Base-by-base conservation (phyloP, 148 eudicot genomes). In the Vaccinium myrtillus region DNA sequence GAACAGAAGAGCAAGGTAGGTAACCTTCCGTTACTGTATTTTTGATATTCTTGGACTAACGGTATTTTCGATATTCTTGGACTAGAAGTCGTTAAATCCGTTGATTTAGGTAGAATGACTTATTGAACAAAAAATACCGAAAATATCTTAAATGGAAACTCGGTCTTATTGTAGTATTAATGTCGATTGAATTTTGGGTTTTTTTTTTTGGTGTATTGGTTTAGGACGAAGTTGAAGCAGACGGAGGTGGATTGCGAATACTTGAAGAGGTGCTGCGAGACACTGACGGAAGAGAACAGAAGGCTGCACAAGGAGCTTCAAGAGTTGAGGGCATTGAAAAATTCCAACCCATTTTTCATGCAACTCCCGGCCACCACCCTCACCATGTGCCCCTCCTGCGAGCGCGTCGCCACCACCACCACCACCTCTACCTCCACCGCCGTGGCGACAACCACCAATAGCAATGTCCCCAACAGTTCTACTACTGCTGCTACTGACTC, bases 161-260 rank as follows among this genome's bases (percentile, higher is more conserved):
- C 46, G 46, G 46, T 5, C 46, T 43, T 43, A 43, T 43, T 43
- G 6, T 43, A 0, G 46, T 43, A 43, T 43, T 43, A 43, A 43
- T 43, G 46, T 43, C 7, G 46, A 43, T 43, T 43, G 36, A 43
- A 75, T 36, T 73, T 73, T 16, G 77, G 4, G 0, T 73, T 19
- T 12, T 9, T 11, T 2, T 36, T 36, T 36, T 36, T 2, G 63
- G 11, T 25, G 1, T 13, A 25, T 46, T 23, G 1, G 1, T 79
- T 30, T 75, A 91, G 93, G 87, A 91, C 92, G 27, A 91, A 91
- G 87, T 77, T 91, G 89, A 91, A 91, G 89, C 93, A 91, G 59
- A 91, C 93, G 55, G 93, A 91, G 82, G 92, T 91, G 59, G 93
- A 91, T 36, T 91, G 91, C 81, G 93, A 91, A 87, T 91, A 90